Base-by-base conservation (phyloP, 2,329 filamentous ascomycete species). In the Ciborinia camelliae region DNA sequence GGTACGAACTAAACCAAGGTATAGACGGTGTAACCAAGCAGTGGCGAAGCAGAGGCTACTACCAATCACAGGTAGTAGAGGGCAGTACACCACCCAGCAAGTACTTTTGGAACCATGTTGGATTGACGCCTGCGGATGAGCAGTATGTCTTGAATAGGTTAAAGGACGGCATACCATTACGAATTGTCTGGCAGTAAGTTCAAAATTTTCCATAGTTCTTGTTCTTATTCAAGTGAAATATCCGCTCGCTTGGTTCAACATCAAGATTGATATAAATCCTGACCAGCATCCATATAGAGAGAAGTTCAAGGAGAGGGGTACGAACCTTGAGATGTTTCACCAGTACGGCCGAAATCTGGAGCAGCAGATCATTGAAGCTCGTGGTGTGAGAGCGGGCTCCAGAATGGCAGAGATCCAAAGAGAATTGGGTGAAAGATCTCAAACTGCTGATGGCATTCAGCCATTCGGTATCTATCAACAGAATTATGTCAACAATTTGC, bases 81-180 rank as follows among this genome's bases (percentile, higher is more conserved):
- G 32, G 26, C 18, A 8, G n/a, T n/a, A n/a, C n/a, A n/a, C n/a
- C 14, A 35, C 37, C 48, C 10, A 60, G 53, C 28, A 10, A 15
- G 10, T 65, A 64, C 35, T 65, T 66, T 8, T 39, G 43, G 32
- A 18, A 18, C 18, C 54, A 55, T 45, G 41, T 43, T 26, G 60
- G 64, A 23, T 32, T 66, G 37, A 66, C 64, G 26, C 35, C 26
- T n/a, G 35, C 18, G 8, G 65, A 66, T 61, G 61, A 48, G 45
- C 12, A 48, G 20, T 26, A 37, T 53, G 26, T 53, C n/a, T 37
- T 57, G 47, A 10, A 64, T 26, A 52, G 15, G 30, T 23, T 60
- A 8, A 64, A 65, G 52, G 35, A 45, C 15, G 50, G 52, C 8
- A 35, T 60, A n/a, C 57, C 63, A 23, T 62, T 64, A 12, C 39